These are phyloP conservation scores for Penicillium sclerotiorum DNA, from an alignment of 2,329 filamentous ascomycete genomes.

Conservation along the genomic window DNA sequence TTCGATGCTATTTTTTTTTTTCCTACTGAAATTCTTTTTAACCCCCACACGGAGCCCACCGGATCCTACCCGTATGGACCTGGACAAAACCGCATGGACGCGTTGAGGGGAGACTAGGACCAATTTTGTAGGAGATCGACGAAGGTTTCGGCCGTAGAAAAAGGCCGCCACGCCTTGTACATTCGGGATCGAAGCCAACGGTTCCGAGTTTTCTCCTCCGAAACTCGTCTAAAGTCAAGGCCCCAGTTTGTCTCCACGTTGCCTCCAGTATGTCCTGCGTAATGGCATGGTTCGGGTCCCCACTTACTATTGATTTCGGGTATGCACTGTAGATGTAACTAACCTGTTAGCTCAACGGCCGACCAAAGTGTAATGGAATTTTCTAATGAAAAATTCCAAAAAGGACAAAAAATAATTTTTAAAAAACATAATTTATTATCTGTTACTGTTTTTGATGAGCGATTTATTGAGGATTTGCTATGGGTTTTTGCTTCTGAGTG, in stretches of 20 bases:
- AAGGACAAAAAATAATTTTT: background rate
- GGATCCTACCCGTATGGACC: constrained; percentile 10
- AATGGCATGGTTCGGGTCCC: background rate
- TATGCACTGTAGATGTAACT: constrained; percentile 4
- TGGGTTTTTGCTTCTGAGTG: constrained; percentile 5
- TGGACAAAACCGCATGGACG: constrained; percentile 5
- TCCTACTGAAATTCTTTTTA: background rate
- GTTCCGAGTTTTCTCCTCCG: constrained; percentile 30
- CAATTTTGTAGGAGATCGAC: too few relatives aligned
- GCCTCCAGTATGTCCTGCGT: constrained; percentile 6
- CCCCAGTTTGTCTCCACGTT: constrained; percentile 7
- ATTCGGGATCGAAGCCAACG: constrained; percentile 25
- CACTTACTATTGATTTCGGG: constrained; percentile 4
- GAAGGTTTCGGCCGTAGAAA: constrained; percentile 8
- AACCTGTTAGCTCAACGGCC: constrained; percentile 3
- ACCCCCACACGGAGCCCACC: constrained; percentile 3
- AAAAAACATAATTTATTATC: background rate
- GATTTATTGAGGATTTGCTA: background rate
- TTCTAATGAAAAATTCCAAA: background rate
- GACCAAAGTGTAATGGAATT: background rate
- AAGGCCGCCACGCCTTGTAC: constrained; percentile 8
- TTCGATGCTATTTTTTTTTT: background rate
- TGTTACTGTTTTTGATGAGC: background rate
- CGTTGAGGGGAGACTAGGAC: constrained; percentile 7
- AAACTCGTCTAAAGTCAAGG: constrained; percentile 16